These are phyloP conservation scores for Coemansia sp. DNA, from an alignment of 192 early-diverging fungal species.

Conservation along the genomic window DNA sequence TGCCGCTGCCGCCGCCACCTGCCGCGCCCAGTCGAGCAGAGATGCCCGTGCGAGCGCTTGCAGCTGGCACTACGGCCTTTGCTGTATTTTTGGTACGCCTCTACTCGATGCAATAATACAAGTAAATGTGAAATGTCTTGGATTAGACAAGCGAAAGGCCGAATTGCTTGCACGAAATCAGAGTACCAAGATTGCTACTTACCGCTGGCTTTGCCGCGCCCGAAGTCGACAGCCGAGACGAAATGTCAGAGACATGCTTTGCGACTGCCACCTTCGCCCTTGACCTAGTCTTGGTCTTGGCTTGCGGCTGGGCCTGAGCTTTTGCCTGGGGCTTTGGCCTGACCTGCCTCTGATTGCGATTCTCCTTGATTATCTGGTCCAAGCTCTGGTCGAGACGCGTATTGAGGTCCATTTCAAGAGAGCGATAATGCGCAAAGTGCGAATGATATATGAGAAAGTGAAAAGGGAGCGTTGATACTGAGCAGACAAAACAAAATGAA, in stretches of 20 bases:
- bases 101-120: slow-evolving; percentile 4
- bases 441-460: background rate
- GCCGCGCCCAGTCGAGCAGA: slow-evolving; percentile 24
- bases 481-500: background rate
- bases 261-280: background rate
- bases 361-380: slow-evolving; percentile 45
- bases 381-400: slow-evolving; percentile 50
- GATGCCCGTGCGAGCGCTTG: slow-evolving; percentile 8
- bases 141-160: too few relatives aligned
- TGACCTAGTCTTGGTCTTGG: background rate
- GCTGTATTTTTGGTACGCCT: slow-evolving; percentile 40
- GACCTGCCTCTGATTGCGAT: slow-evolving; percentile 1
- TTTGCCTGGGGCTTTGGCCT: slow-evolving; percentile 24
- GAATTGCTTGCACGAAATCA: too few relatives aligned
- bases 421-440: background rate
- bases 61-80: slow-evolving; percentile 1
- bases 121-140: too few relatives aligned
- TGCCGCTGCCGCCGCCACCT: background rate
- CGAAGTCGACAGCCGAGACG: background rate
- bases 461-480: too few relatives aligned
- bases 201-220: slow-evolving; percentile 14
- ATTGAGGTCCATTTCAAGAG: slow-evolving; percentile 27
- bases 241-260: background rate
- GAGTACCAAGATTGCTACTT: slow-evolving; percentile 18
- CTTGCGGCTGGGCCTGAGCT: slow-evolving; percentile 3